Percentiles rank a stretch among this genome's conserved stretches.
phyloP scores from a whole-genome alignment of 2,329 filamentous ascomycete species.

The Trichophyton benhamiae region DNA sequence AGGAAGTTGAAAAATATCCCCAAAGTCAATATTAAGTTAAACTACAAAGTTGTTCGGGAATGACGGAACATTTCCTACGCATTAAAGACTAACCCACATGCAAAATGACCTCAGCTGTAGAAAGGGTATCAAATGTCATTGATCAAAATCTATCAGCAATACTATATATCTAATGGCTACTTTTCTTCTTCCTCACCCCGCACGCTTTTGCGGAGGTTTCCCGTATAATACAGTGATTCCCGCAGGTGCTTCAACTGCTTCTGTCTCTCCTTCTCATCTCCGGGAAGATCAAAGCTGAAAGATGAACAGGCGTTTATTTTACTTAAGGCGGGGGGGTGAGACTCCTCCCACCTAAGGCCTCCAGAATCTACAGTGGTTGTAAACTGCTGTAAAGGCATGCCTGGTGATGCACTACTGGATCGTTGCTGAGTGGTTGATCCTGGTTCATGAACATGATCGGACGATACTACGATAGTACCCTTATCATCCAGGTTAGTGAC shows the following conservation, averaged over 20 bases:
- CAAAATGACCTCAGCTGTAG: too few species aligned
- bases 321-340: constrained; percentile 14
- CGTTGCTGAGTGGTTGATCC: constrained; percentile 37
- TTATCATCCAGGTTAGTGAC: constrained; percentile 25
- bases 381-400: constrained; percentile 23
- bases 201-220: constrained; percentile 29
- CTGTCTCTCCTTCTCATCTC: constrained; percentile 20
- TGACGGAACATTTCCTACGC: too few species aligned
- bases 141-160: neutral
- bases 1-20: neutral
- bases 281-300: constrained; percentile 15
- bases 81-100: too few species aligned
- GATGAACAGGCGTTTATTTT: constrained; percentile 24
- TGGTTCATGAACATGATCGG: constrained; percentile 42
- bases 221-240: constrained; percentile 27
- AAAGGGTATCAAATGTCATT: neutral
- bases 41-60: neutral
- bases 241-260: constrained; percentile 23
- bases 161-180: neutral
- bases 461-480: constrained; percentile 35
- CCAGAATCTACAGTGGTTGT: constrained; percentile 15
- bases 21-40: neutral
- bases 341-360: constrained; percentile 19
- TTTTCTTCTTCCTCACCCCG: constrained; percentile 17
- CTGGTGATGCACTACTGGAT: constrained; percentile 14